Evolutionary conservation across 192 early-diverging fungal genomes (phyloP).

Genomic region (Linnemannia hyalina): DNA sequence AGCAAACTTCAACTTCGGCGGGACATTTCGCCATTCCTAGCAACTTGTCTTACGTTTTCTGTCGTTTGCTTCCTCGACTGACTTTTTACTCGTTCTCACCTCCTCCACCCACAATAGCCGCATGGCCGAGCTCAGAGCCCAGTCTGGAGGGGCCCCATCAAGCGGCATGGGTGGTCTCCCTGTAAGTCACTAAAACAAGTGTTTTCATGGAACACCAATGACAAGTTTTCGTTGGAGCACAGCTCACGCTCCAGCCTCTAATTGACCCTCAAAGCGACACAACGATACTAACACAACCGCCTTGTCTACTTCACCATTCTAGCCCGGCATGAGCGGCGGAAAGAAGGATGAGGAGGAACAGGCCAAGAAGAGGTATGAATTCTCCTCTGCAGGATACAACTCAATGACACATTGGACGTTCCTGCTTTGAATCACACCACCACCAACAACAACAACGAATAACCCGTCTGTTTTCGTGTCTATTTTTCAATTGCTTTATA

Average conservation of each 20-base stretch:
- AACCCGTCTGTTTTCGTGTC: not conserved
- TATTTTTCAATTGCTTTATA: slow-evolving; percentile 29
- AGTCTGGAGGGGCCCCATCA: slow-evolving; percentile 37
- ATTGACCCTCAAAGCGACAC: slow-evolving; percentile 1
- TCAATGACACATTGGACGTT: not conserved
- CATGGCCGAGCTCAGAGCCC: slow-evolving; percentile 57
- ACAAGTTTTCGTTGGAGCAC: not conserved
- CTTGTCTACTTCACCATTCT: slow-evolving; percentile 1
- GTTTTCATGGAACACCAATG: not conserved
- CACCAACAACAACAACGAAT: not conserved
- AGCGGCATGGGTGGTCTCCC: slow-evolving; percentile 42
- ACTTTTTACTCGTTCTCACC: not conserved
- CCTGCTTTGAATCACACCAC: not conserved
- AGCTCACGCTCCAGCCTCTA: not conserved
- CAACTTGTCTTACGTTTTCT: slow-evolving; percentile 3
- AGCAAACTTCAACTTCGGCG: not conserved
- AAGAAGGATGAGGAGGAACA: slow-evolving; percentile 73
- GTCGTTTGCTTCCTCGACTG: not conserved
- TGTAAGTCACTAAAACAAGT: slow-evolving; percentile 12
- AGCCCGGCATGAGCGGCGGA: slow-evolving; percentile 50
- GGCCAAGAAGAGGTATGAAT: slow-evolving; percentile 72
- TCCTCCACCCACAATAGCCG: slow-evolving; percentile 31
- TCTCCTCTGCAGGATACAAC: not conserved
- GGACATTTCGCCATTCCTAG: slow-evolving; percentile 65
- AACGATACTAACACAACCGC: not conserved